phyloP scores from a whole-genome alignment of 441 rosid species.

The Euphorbia corollata region DNA sequence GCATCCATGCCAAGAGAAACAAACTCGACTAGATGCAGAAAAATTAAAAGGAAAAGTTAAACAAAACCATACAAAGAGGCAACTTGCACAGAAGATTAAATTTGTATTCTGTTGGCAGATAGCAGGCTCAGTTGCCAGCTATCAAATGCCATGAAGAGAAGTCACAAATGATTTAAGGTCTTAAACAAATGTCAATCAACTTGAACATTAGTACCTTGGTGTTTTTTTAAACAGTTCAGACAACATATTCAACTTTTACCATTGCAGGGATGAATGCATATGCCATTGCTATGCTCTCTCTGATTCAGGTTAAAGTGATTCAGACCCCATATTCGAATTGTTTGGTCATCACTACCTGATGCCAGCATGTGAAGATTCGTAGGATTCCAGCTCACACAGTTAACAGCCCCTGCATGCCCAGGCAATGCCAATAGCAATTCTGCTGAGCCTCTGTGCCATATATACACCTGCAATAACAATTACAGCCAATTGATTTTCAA shows the following conservation, averaged over 20 bases:
- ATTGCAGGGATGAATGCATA: conserved; percentile 12
- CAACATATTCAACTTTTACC: conserved; percentile 18
- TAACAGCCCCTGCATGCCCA: conserved; percentile 55
- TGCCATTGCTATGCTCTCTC: conserved; percentile 30
- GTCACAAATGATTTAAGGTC: conserved; percentile 10
- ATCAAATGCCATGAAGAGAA: conserved; percentile 13
- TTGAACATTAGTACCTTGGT: conserved; percentile 13
- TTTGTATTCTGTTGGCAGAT: conserved; percentile 12
- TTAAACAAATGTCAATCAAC: conserved; percentile 16
- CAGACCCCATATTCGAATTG: conserved; percentile 55
- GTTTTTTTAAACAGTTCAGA: not conserved
- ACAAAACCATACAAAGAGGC: not conserved
- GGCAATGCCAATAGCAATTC: conserved; percentile 40
- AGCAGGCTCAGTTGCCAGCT: conserved; percentile 14
- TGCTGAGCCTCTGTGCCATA: conserved; percentile 44
- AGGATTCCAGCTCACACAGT: conserved; percentile 58
- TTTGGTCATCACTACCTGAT: conserved; percentile 51
- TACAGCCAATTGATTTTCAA: not conserved
- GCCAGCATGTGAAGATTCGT: conserved; percentile 49
- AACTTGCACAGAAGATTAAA: conserved; percentile 4
- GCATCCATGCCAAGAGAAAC: not conserved
- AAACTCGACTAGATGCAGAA: not conserved
- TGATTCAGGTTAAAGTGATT: conserved; percentile 28
- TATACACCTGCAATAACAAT: conserved; percentile 38
- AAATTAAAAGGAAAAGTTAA: not conserved